Conservation (phyloP, 768 basidiomycete genomes). For the Collybia sordida region DNA sequence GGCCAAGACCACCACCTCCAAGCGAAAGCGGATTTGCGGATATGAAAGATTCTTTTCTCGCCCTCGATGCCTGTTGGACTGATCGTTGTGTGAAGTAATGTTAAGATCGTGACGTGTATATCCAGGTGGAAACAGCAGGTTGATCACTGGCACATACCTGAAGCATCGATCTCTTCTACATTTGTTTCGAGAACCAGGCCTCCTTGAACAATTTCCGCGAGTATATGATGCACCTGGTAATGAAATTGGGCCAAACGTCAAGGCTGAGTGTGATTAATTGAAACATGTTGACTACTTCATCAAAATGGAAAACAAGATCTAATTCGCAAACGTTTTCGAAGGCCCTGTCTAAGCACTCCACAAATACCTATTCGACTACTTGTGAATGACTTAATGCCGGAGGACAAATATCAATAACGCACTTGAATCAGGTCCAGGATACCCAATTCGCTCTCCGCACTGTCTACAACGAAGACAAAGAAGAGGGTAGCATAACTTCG, state of each 20-base stretch:
- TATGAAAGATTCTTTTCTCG: constrained; percentile 74
- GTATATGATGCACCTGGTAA: constrained; percentile 84
- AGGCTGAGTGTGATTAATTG: background rate
- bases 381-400: background rate
- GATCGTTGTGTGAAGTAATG: constrained; percentile 4
- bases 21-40: constrained; percentile 84
- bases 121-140: background rate
- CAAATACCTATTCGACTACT: constrained; percentile 71
- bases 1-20: constrained; percentile 62
- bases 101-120: no score
- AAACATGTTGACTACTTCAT: constrained; percentile 62
- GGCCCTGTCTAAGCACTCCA: constrained; percentile 91
- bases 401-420: constrained; percentile 18
- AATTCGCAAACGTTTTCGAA: constrained; percentile 99
- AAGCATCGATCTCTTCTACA: constrained; percentile 76
- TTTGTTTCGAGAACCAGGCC: constrained; percentile 96
- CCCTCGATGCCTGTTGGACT: constrained; percentile 72
- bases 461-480: constrained; percentile 97
- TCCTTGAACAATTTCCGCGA: constrained; percentile 95
- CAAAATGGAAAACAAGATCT: constrained; percentile 98
- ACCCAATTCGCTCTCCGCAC: constrained; percentile 94
- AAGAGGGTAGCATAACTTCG: constrained; percentile 94
- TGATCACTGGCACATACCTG: constrained; percentile 46
- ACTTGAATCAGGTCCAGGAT: constrained; percentile 97
- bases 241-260: constrained; percentile 1